A percentile compares a stretch with the other conserved stretches of the same genome.
phyloP scores from a whole-genome alignment of 1,139 yeast species.

The Pichia sp. region DNA sequence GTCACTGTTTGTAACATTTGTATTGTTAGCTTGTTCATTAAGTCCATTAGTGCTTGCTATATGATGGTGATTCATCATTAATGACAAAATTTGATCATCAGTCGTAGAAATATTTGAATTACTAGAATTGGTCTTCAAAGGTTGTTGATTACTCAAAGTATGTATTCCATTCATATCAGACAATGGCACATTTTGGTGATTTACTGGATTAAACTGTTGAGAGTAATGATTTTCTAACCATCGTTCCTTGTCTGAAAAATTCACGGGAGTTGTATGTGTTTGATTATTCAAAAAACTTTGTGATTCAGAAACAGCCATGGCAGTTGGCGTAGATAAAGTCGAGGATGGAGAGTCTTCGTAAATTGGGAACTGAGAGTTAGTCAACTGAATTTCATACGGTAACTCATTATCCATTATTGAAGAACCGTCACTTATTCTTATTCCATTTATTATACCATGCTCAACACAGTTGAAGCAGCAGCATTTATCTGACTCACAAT shows the following conservation, averaged over 20 bases:
- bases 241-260: not conserved
- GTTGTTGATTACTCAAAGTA: not conserved
- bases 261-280: not conserved
- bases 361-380: slow-evolving; percentile 10
- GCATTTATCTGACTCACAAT: slow-evolving; percentile 42
- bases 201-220: not conserved
- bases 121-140: not conserved
- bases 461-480: slow-evolving; percentile 47
- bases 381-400: slow-evolving; percentile 14
- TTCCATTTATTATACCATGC: slow-evolving; percentile 49
- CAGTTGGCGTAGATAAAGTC: slow-evolving; percentile 6
- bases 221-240: not conserved
- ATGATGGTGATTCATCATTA: not conserved
- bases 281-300: not conserved
- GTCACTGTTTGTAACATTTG: not conserved
- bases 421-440: slow-evolving; percentile 37
- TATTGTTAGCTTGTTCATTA: not conserved
- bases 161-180: not conserved
- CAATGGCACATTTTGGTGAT: not conserved
- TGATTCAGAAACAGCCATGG: not conserved
- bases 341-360: slow-evolving; percentile 11
- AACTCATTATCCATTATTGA: slow-evolving; percentile 14
- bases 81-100: not conserved
- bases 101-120: not conserved
- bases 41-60: not conserved